Percentiles rank a stretch among this genome's conserved stretches.
phyloP scores from a whole-genome alignment of 1,284 basidiomycete genomes.

The Cystobasidium slooffiae region DNA sequence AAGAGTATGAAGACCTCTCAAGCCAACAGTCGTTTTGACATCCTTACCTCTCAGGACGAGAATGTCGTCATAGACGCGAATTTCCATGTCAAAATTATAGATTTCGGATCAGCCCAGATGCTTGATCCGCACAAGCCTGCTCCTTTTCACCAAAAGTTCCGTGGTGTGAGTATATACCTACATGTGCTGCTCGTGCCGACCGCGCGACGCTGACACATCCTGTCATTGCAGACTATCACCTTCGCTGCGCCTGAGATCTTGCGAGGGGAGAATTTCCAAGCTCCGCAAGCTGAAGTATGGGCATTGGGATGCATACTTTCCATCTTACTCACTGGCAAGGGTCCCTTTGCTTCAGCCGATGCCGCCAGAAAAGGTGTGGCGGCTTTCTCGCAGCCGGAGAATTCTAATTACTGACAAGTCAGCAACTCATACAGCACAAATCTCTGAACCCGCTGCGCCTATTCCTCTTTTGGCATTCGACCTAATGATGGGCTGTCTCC shows the following conservation, averaged over 20 bases:
- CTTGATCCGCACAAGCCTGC: slow-evolving; percentile 69
- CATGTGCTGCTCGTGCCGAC: background rate
- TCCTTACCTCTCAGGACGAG: slow-evolving; percentile 67
- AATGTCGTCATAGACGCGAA: slow-evolving; percentile 77
- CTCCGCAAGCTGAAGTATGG: slow-evolving; percentile 87
- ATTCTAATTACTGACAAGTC: background rate
- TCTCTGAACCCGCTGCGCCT: slow-evolving; percentile 51
- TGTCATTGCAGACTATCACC: slow-evolving; percentile 64
- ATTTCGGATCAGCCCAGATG: slow-evolving; percentile 85
- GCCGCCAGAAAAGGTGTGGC: slow-evolving; percentile 51
- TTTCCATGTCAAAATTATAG: slow-evolving; percentile 83
- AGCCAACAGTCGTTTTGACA: background rate
- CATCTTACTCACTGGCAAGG: slow-evolving; percentile 80
- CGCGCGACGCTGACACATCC: background rate
- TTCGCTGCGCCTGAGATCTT: slow-evolving; percentile 75
- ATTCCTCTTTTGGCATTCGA: slow-evolving; percentile 59
- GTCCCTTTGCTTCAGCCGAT: slow-evolving; percentile 75
- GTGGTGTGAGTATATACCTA: slow-evolving; percentile 61
- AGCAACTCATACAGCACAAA: slow-evolving; percentile 52
- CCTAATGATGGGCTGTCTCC: slow-evolving; percentile 74
- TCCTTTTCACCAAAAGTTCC: slow-evolving; percentile 64
- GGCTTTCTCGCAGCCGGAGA: slow-evolving; percentile 62
- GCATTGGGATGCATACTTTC: slow-evolving; percentile 85
- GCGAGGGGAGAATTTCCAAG: slow-evolving; percentile 66
- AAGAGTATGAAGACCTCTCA: background rate